Evolutionary conservation across 2,329 filamentous ascomycete genomes (phyloP).

Genomic region (Monilinia polystroma): DNA sequence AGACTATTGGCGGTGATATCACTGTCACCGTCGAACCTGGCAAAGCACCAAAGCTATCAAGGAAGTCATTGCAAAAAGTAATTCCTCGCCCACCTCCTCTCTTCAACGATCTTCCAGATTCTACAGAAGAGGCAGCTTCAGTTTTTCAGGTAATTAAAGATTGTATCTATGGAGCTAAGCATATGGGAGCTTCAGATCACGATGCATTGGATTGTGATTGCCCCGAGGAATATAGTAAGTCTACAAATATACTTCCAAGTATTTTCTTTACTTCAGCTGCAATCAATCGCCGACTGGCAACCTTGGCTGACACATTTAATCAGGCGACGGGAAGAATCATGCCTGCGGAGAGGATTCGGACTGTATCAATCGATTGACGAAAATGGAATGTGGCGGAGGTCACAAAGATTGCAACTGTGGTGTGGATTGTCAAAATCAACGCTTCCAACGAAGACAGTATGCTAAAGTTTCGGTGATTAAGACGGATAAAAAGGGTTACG

Average conservation of each 20-base stretch:
- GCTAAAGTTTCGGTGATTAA: conserved; percentile 93
- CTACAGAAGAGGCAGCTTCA: conserved; percentile 70
- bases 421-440: conserved; percentile 84
- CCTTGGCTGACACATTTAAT: conserved; percentile 39
- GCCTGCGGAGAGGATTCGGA: conserved; percentile 96
- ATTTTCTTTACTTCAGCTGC: conserved; percentile 2
- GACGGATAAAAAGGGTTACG: conserved; percentile 96
- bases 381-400: conserved; percentile 86
- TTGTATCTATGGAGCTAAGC: conserved; percentile 89
- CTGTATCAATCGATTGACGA: conserved; percentile 97
- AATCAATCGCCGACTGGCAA: not conserved
- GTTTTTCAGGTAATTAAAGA: conserved; percentile 79
- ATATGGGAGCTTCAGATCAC: conserved; percentile 87
- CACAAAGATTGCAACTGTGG: conserved; percentile 76
- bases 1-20: conserved; percentile 59
- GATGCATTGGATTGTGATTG: conserved; percentile 94
- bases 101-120: conserved; percentile 74
- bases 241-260: conserved; percentile 7
- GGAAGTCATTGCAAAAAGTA: conserved; percentile 71
- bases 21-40: conserved; percentile 62
- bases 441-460: conserved; percentile 88
- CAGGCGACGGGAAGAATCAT: conserved; percentile 66
- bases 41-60: conserved; percentile 68
- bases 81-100: conserved; percentile 61
- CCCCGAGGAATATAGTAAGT: conserved; percentile 90